Evolutionary conservation across 805 yeast species (phyloP).

Genomic region (Metschnikowia orientalis): DNA sequence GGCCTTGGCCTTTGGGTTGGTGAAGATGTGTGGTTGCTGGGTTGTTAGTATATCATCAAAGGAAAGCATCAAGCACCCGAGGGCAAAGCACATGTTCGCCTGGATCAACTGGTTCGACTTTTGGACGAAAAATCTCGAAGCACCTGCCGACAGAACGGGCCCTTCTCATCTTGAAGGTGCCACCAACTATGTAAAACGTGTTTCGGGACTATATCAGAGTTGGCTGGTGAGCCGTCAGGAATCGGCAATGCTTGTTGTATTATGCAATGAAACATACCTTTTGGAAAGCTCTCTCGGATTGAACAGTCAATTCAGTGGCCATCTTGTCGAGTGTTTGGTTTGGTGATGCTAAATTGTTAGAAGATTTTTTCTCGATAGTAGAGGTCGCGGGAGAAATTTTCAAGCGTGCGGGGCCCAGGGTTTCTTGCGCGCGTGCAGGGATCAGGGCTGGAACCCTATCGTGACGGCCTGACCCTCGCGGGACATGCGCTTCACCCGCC

Average conservation of each 20-base stretch:
- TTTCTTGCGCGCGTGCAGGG: constrained; percentile 7
- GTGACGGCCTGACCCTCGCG: too few relatives aligned
- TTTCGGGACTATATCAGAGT: too few relatives aligned
- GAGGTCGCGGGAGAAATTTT: constrained; percentile 21
- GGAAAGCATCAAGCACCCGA: too few relatives aligned
- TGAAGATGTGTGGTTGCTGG: constrained; percentile 99
- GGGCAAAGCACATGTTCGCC: too few relatives aligned
- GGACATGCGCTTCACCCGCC: too few relatives aligned
- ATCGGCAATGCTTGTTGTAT: too few relatives aligned
- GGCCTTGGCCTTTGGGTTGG: constrained; percentile 99
- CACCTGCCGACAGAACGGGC: too few relatives aligned
- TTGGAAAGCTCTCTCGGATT: constrained; percentile 99
- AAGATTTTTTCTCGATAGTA: constrained; percentile 15
- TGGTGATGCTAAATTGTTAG: constrained; percentile 12
- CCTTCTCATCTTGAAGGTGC: too few relatives aligned
- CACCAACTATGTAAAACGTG: too few relatives aligned
- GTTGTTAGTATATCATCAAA: constrained; percentile 42
- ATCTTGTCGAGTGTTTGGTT: constrained; percentile 45
- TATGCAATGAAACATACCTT: constrained; percentile 86
- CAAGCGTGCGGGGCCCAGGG: constrained; percentile 18
- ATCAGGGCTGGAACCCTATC: constrained; percentile 19
- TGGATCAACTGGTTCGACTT: too few relatives aligned
- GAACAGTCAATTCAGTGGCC: constrained; percentile 99
- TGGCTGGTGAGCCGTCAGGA: too few relatives aligned
- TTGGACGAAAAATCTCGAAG: too few relatives aligned